These are phyloP conservation scores for Climacium dendroides DNA, from an alignment of 225 moss, liverwort and hornwort species.

Conservation along the genomic window DNA sequence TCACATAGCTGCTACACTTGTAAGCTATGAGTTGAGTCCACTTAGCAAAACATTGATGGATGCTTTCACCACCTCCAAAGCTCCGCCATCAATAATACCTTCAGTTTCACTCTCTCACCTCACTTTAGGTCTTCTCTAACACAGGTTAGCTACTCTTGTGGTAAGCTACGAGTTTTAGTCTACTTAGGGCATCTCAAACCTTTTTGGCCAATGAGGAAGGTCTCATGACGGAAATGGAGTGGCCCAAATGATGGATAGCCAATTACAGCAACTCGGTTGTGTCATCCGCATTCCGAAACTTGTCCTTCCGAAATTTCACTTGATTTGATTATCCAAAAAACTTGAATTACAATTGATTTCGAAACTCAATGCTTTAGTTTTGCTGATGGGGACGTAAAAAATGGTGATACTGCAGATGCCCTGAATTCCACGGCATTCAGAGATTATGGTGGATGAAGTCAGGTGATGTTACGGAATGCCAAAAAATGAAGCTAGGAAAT, in stretches of 20 bases:
- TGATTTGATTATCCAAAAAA: neutral
- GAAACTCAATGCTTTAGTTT: neutral
- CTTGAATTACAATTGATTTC: neutral
- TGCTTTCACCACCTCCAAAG: neutral
- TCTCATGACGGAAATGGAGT: too few species aligned
- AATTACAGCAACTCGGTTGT: neutral
- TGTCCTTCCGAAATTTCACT: neutral
- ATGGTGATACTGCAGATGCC: neutral
- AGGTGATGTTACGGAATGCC: neutral
- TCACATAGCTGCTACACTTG: neutral
- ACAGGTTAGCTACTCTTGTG: neutral
- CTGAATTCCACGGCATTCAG: neutral
- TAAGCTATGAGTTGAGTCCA: neutral
- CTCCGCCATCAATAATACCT: neutral
- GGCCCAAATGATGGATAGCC: neutral
- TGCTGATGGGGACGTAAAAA: neutral
- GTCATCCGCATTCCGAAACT: too few species aligned
- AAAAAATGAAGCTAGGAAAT: neutral
- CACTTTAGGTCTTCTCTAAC: neutral
- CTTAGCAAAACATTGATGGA: neutral
- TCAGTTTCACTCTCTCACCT: neutral
- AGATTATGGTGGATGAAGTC: neutral
- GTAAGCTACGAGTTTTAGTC: neutral
- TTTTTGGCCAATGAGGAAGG: neutral
- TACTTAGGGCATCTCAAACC: neutral